Percentiles rank a stretch among this genome's conserved stretches.
Conservation (phyloP, 345 rosid species). For the Schrenkiella parvula region DNA sequence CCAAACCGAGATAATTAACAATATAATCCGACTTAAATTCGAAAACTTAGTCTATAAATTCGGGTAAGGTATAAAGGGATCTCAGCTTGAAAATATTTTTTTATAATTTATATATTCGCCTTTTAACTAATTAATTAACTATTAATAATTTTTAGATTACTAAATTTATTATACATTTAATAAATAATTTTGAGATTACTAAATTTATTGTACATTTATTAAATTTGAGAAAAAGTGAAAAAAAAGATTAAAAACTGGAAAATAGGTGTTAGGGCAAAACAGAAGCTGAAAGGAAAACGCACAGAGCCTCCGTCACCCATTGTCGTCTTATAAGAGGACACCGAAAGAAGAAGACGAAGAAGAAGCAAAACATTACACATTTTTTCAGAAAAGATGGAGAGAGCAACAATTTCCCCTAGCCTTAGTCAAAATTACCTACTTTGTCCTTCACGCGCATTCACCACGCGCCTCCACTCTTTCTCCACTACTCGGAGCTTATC, state of each 20-base stretch:
- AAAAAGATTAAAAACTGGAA: background rate
- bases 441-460: conserved; percentile 41
- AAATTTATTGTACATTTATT: background rate
- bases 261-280: conserved; percentile 7
- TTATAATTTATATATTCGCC: background rate
- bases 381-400: conserved; percentile 45
- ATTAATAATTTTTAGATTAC: too few species aligned
- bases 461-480: conserved; percentile 29
- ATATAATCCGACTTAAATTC: too few species aligned
- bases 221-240: background rate
- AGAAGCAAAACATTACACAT: background rate
- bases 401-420: conserved; percentile 33
- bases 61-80: too few species aligned
- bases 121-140: background rate
- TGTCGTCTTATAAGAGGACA: background rate
- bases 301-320: background rate
- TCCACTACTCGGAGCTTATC: conserved; percentile 19
- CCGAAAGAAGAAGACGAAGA: background rate
- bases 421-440: conserved; percentile 40
- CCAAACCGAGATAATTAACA: background rate
- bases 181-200: too few species aligned
- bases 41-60: too few species aligned
- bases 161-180: too few species aligned
- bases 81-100: too few species aligned
- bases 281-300: background rate